Percentiles rank a stretch among this genome's conserved stretches.
phyloP scores from a whole-genome alignment of 352 stramenopile species.

The Discostella stelligera region DNA sequence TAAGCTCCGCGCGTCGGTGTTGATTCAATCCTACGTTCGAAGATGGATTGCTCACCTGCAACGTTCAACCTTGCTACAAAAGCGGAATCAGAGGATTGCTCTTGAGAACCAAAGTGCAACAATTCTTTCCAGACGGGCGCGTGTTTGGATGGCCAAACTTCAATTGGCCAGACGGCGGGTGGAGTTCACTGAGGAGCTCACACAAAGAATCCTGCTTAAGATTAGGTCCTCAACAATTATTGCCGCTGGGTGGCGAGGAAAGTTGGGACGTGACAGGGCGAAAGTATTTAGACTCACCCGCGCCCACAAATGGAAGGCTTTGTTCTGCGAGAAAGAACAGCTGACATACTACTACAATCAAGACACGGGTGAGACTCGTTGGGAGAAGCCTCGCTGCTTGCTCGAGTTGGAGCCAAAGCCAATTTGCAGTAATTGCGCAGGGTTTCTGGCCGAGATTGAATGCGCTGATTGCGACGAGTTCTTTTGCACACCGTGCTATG shows the following conservation, averaged over 20 bases:
- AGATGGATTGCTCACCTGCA: slow-evolving; percentile 29
- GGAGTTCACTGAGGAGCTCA: slow-evolving; percentile 59
- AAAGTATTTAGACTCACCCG: slow-evolving; percentile 73
- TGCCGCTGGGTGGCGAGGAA: slow-evolving; percentile 83
- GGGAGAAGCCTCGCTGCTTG: slow-evolving; percentile 88
- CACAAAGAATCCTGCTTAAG: slow-evolving; percentile 74
- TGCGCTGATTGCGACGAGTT: slow-evolving; percentile 88
- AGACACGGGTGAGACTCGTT: slow-evolving; percentile 87
- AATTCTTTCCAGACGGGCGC: slow-evolving; percentile 34
- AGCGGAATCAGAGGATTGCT: slow-evolving; percentile 28
- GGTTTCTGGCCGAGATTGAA: slow-evolving; percentile 83
- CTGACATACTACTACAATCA: slow-evolving; percentile 90
- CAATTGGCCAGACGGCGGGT: slow-evolving; percentile 28
- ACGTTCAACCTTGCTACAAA: slow-evolving; percentile 14
- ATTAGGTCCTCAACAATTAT: slow-evolving; percentile 84
- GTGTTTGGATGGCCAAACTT: slow-evolving; percentile 38
- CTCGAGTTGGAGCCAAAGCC: slow-evolving; percentile 88
- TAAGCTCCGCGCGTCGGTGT: slow-evolving; percentile 10
- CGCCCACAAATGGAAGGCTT: slow-evolving; percentile 89
- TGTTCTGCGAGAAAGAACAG: slow-evolving; percentile 82
- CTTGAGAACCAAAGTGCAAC: slow-evolving; percentile 42
- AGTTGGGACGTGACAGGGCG: slow-evolving; percentile 80
- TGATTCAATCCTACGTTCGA: slow-evolving; percentile 44
- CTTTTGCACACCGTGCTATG: slow-evolving; percentile 88
- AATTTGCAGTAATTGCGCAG: slow-evolving; percentile 87